Conservation (phyloP, 2,329 filamentous ascomycete genomes). For the Myriangium duriaei region DNA sequence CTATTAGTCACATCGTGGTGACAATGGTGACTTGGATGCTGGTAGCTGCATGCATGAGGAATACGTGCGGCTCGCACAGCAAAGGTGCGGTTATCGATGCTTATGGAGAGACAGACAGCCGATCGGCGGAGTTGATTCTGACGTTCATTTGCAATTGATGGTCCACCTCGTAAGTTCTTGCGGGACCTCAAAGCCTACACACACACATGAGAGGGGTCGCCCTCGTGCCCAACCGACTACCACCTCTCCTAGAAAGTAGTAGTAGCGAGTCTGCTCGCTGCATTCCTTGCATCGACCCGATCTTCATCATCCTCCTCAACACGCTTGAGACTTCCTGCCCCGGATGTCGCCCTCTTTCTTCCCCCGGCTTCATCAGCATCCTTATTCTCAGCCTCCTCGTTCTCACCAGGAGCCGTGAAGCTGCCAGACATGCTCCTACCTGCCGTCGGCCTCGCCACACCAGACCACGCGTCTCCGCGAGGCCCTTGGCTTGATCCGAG, state of each 20-base stretch:
- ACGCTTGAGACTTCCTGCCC: conserved; percentile 43
- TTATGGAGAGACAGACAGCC: too few species aligned
- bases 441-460: conserved; percentile 72
- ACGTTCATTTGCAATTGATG: too few species aligned
- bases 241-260: conserved; percentile 62
- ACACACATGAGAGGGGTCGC: too few species aligned
- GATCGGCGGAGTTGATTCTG: too few species aligned
- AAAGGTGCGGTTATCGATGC: too few species aligned
- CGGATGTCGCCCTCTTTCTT: conserved; percentile 36
- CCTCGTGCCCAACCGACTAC: too few species aligned
- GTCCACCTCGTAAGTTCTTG: too few species aligned
- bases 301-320: conserved; percentile 79
- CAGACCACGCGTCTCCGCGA: conserved; percentile 97
- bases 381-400: conserved; percentile 38
- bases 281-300: conserved; percentile 87
- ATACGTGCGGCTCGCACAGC: too few species aligned
- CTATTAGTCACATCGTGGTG: too few species aligned
- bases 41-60: too few species aligned
- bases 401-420: conserved; percentile 43
- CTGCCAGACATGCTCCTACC: conserved; percentile 68
- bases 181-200: too few species aligned
- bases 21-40: too few species aligned
- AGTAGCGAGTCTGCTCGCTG: conserved; percentile 81
- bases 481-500: conserved; percentile 84
- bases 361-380: conserved; percentile 28